phyloP scores from a whole-genome alignment of 768 basidiomycete species.

The Guyanaporus albipodus region DNA sequence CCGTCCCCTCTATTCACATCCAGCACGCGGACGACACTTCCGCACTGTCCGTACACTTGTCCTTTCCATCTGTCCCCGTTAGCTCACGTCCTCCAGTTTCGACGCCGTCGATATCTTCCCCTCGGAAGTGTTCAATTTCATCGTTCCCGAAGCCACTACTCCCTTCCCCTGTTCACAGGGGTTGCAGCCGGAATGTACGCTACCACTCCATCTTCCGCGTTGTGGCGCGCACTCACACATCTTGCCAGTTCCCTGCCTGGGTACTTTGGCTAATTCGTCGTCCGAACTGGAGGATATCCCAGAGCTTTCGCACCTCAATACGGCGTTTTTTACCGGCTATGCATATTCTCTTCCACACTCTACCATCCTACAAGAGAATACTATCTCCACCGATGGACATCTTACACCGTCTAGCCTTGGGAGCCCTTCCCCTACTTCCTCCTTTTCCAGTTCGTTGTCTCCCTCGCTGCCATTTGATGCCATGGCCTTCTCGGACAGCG shows the following conservation, averaged over 20 bases:
- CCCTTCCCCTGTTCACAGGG: slow-evolving; percentile 1
- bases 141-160: not conserved
- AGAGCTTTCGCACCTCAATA: slow-evolving; percentile 15
- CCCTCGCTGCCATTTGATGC: slow-evolving; percentile 18
- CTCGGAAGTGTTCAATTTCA: not conserved
- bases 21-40: slow-evolving; percentile 7
- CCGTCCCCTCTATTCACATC: slow-evolving; percentile 21
- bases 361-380: slow-evolving; percentile 13
- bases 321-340: slow-evolving; percentile 11
- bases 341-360: slow-evolving; percentile 6
- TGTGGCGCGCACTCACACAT: slow-evolving; percentile 14
- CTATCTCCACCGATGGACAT: not conserved
- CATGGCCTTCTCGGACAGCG: slow-evolving; percentile 18
- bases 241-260: not conserved
- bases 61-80: not conserved
- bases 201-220: not conserved
- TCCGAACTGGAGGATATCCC: slow-evolving; percentile 17
- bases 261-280: not conserved
- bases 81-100: slow-evolving; percentile 16
- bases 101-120: not conserved
- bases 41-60: slow-evolving; percentile 14
- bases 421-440: slow-evolving; percentile 26
- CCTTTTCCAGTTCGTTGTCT: slow-evolving; percentile 22
- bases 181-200: slow-evolving; percentile 6
- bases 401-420: slow-evolving; percentile 13